phyloP scores from a whole-genome alignment of 2,329 filamentous ascomycete species.

The Cadophora malorum region DNA sequence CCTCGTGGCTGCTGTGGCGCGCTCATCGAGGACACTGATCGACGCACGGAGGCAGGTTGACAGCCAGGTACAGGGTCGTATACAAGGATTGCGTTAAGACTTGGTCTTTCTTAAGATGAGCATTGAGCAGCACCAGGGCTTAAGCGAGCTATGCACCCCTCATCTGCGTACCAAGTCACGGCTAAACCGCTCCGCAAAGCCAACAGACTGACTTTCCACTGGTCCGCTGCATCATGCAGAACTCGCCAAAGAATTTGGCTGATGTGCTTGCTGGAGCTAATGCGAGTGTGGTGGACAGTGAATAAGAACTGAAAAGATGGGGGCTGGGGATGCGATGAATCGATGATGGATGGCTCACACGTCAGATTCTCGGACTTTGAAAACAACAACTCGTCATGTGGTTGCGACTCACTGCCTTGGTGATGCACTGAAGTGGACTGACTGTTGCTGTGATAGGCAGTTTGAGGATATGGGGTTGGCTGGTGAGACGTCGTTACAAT shows the following conservation, averaged over 20 bases:
- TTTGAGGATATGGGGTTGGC: neutral
- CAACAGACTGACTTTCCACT: slow-evolving; percentile 8
- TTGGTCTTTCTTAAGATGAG: slow-evolving; percentile 31
- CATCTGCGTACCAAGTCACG: slow-evolving; percentile 25
- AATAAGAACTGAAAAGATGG: neutral
- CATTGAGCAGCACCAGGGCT: slow-evolving; percentile 23
- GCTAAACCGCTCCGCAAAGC: slow-evolving; percentile 33
- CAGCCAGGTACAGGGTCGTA: slow-evolving; percentile 23
- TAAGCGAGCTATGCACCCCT: slow-evolving; percentile 14
- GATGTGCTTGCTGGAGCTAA: slow-evolving; percentile 4
- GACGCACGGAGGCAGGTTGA: slow-evolving; percentile 22
- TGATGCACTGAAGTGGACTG: slow-evolving; percentile 5
- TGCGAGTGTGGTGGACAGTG: neutral
- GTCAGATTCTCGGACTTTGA: neutral
- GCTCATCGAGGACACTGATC: slow-evolving; percentile 30
- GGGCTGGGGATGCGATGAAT: neutral
- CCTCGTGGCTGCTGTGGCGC: slow-evolving; percentile 33
- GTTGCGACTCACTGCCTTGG: neutral
- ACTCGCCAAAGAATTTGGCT: slow-evolving; percentile 1
- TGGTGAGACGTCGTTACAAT: slow-evolving; percentile 9
- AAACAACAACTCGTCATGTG: slow-evolving; percentile 6
- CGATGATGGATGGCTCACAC: neutral
- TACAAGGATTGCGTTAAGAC: slow-evolving; percentile 26
- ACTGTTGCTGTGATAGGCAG: slow-evolving; percentile 14
- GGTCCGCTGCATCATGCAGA: slow-evolving; percentile 18